Base-by-base conservation (phyloP, 176 grass and related monocot species). In the Cenchrus purpureus region DNA sequence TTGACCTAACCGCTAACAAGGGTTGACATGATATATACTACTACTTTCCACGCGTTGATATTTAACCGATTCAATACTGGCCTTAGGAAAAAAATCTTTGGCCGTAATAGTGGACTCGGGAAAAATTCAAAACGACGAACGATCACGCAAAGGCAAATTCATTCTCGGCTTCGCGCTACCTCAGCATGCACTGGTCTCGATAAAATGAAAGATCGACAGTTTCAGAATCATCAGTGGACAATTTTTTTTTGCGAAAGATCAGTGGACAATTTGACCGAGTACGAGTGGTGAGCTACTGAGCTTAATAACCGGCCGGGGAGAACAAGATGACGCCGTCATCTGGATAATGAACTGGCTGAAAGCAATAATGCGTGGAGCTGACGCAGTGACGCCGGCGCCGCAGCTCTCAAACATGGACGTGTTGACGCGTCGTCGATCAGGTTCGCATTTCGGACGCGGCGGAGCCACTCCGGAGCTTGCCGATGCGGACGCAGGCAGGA, bases 1-100 rank as follows among this genome's bases (percentile, higher is more conserved):
- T 7, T 73, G 65, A 71, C 73, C 63, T 50, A 10, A 45, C 44
- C 31, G 20, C 15, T 80, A 81, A 42, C 32, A 71, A 76, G 10
- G 43, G 37, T 71, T 70, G 72, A 32, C 65, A 57, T 64, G 46
- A 3, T 45, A 69, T 29, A 40, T 40, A 40, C 25, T 25, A 25
- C 25, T 25, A 25, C 32, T 61, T 61, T 61, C 17, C 22, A 32
- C 17, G n/a, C 6, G 8, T 69, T 56, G 25, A 69, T 53, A 9
- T 50, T 77, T 56, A n/a, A 70, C 22, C 29, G 19, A 42, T 69
- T 73, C 57, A 71, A 12, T 52, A 22, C 17, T 4, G 6, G 43
- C 53, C 10, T n/a, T 12, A 22, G 11, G 6, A 22, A 16, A 54
- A 75, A 68, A 68, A 85, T 83, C 32, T 34, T 63, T 37, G 1